Conservation (phyloP, 306 rosid genomes). For the Vigna radiata region DNA sequence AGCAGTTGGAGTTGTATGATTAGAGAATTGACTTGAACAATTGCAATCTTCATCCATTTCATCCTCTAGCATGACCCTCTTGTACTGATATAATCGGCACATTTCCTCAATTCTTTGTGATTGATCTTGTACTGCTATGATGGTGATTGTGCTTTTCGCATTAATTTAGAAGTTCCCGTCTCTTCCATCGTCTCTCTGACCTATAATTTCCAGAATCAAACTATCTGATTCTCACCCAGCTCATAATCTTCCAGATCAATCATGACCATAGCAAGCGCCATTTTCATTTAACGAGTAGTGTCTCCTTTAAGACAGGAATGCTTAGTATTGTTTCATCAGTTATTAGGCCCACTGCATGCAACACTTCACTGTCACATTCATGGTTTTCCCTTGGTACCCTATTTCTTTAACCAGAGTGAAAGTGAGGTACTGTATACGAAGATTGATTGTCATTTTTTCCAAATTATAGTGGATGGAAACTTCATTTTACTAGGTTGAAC, state of each 20-base stretch:
- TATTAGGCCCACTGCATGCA: no score
- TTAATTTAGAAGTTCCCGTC: conserved; percentile 40
- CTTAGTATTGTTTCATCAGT: neutral
- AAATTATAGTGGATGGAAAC: no score
- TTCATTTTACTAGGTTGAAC: no score
- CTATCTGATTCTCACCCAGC: neutral
- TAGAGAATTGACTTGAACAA: neutral
- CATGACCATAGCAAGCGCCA: neutral
- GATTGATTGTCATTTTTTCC: neutral
- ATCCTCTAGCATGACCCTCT: neutral
- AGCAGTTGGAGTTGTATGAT: no score
- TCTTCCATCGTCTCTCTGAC: conserved; percentile 57
- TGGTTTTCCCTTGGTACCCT: no score
- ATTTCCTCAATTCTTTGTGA: neutral
- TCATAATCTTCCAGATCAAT: neutral
- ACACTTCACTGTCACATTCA: no score
- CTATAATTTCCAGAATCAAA: conserved; percentile 5
- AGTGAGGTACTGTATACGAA: no score
- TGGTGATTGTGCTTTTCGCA: neutral
- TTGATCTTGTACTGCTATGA: conserved; percentile 18
- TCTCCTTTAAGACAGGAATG: conserved; percentile 4
- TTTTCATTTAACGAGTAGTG: conserved; percentile 22
- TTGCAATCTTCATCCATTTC: conserved; percentile 38
- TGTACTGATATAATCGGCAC: neutral
- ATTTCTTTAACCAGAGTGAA: no score